Conservation (phyloP, 2,329 filamentous ascomycete genomes). For the Colletotrichum echinochloae region DNA sequence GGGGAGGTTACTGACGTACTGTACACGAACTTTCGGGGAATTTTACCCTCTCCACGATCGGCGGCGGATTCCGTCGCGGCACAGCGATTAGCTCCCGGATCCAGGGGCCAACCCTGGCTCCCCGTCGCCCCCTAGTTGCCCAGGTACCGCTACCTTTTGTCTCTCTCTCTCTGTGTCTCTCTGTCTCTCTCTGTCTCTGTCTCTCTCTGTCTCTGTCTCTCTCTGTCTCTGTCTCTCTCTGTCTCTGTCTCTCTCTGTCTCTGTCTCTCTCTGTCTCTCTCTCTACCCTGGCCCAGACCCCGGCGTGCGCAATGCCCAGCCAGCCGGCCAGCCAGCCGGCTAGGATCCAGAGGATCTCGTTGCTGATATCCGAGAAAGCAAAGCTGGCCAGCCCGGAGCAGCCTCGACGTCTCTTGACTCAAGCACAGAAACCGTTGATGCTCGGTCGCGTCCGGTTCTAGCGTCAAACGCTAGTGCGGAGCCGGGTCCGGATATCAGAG, state of each 20-base stretch:
- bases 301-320: neutral
- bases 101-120: conserved; percentile 24
- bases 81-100: conserved; percentile 36
- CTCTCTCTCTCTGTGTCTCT: neutral
- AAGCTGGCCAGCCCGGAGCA: conserved; percentile 16
- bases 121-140: no score
- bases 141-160: no score
- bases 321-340: neutral
- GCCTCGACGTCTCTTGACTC: conserved; percentile 21
- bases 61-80: conserved; percentile 35
- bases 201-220: neutral
- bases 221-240: neutral
- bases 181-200: neutral
- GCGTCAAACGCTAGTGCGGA: conserved; percentile 40
- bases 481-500: conserved; percentile 37
- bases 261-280: neutral
- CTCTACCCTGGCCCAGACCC: conserved; percentile 6
- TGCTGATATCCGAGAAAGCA: neutral
- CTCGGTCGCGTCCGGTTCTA: conserved; percentile 30
- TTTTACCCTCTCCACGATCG: conserved; percentile 34
- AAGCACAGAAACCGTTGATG: conserved; percentile 23
- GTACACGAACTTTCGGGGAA: conserved; percentile 20
- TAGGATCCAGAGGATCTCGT: neutral
- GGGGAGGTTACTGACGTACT: neutral
- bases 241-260: neutral